A percentile compares a stretch with the other conserved stretches of the same genome.
These are phyloP conservation scores for Rosa hybrid DNA, from an alignment of 331 rosid genomes.

Conservation along the genomic window DNA sequence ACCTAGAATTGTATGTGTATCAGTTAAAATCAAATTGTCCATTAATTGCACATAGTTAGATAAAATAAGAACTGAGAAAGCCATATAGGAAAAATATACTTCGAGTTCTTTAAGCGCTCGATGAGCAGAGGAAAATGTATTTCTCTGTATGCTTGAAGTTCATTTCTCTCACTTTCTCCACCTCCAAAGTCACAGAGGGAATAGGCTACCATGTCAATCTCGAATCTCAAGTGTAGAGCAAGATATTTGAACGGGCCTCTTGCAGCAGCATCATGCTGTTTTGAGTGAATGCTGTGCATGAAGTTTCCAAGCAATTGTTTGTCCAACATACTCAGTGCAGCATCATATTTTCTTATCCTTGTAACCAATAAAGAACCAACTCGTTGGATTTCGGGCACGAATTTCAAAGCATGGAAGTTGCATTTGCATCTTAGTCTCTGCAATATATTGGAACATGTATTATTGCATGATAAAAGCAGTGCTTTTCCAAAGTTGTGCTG, in stretches of 20 bases:
- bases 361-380: constrained; percentile 66
- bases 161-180: constrained; percentile 70
- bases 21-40: not conserved
- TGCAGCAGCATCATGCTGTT: constrained; percentile 30
- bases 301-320: constrained; percentile 75
- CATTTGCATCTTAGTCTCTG: constrained; percentile 97
- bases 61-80: constrained; percentile 17
- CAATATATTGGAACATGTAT: constrained; percentile 26
- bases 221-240: constrained; percentile 92
- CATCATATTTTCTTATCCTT: constrained; percentile 64
- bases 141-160: constrained; percentile 85
- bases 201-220: constrained; percentile 94
- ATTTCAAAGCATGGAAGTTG: constrained; percentile 88
- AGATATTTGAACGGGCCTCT: constrained; percentile 61
- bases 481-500: not conserved
- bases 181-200: constrained; percentile 95
- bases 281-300: constrained; percentile 33
- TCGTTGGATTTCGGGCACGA: constrained; percentile 66
- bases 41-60: not conserved
- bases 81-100: constrained; percentile 32
- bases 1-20: constrained; percentile 34
- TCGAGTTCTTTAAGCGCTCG: constrained; percentile 81
- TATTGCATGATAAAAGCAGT: not conserved
- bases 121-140: constrained; percentile 79
- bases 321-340: constrained; percentile 59